phyloP scores from a whole-genome alignment of 768 basidiomycete genomes.

The Clavulina sp. region DNA sequence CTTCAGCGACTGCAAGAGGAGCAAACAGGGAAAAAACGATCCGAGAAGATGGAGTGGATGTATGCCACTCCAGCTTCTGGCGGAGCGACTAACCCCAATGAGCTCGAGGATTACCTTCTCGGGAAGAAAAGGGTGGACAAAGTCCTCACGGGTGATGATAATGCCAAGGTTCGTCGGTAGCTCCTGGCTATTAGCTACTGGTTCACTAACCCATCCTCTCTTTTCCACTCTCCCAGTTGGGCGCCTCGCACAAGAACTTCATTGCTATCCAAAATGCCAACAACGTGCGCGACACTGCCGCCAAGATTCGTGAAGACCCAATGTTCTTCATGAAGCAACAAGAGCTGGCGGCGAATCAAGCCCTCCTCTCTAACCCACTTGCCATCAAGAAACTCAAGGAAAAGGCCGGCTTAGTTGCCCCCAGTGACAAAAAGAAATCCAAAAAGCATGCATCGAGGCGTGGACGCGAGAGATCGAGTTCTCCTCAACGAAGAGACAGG shows the following conservation, averaged over 20 bases:
- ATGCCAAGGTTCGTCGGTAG: constrained; percentile 50
- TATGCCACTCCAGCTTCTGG: constrained; percentile 94
- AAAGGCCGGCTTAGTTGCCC: constrained; percentile 62
- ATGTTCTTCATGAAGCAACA: constrained; percentile 95
- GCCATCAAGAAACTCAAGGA: constrained; percentile 68
- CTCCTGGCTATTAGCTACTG: constrained; percentile 12
- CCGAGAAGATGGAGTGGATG: constrained; percentile 98
- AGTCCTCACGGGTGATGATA: constrained; percentile 79
- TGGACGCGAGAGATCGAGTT: constrained; percentile 15
- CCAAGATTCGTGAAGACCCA: constrained; percentile 95
- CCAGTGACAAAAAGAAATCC: constrained; percentile 47
- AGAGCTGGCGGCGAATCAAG: constrained; percentile 83
- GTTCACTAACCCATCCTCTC: neutral
- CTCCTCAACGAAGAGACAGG: constrained; percentile 18
- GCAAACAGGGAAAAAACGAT: constrained; percentile 84
- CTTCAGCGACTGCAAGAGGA: constrained; percentile 90
- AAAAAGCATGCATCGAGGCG: constrained; percentile 28
- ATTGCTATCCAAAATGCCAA: constrained; percentile 94
- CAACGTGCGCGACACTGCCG: constrained; percentile 63
- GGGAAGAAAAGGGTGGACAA: constrained; percentile 98
- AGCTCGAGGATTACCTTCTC: constrained; percentile 88
- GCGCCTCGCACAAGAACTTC: constrained; percentile 79
- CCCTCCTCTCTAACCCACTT: constrained; percentile 70
- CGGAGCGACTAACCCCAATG: constrained; percentile 69
- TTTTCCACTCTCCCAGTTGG: constrained; percentile 31